These are phyloP conservation scores for Rhododendron kiyosumense DNA, from an alignment of 148 eudicot genomes.

Conservation along the genomic window DNA sequence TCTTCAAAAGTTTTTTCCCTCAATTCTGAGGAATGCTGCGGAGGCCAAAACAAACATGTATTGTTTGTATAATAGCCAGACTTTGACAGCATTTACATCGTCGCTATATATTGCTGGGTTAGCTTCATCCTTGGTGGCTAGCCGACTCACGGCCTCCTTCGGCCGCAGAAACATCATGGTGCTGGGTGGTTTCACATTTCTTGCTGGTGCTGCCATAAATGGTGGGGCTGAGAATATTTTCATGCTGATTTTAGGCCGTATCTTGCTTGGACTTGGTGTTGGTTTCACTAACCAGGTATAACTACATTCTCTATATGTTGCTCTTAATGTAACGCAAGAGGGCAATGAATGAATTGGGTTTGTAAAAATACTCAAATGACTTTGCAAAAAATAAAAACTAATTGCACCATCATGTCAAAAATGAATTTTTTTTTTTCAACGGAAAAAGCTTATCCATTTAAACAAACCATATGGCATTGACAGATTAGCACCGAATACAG, in stretches of 20 bases:
- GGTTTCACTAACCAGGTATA: constrained; percentile 61
- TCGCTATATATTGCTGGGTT: constrained; percentile 58
- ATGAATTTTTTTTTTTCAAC: too few species aligned
- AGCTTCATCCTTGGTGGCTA: constrained; percentile 37
- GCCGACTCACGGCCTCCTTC: constrained; percentile 29
- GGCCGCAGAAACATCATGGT: constrained; percentile 54
- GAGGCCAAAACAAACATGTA: constrained; percentile 46
- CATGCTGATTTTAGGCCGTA: constrained; percentile 56
- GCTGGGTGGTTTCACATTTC: constrained; percentile 48
- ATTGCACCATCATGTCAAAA: too few species aligned
- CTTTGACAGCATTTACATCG: constrained; percentile 52
- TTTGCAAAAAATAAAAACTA: background rate
- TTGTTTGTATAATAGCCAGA: constrained; percentile 49
- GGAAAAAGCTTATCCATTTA: too few species aligned
- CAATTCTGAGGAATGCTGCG: constrained; percentile 28
- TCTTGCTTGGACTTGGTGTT: constrained; percentile 56
- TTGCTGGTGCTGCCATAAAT: constrained; percentile 47
- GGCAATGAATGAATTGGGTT: background rate
- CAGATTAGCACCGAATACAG: too few species aligned
- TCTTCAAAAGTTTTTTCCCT: constrained; percentile 53
- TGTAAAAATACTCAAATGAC: background rate
- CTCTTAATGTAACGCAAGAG: background rate
- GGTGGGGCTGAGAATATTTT: constrained; percentile 42
- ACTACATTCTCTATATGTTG: background rate
- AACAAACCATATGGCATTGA: too few species aligned